Base-by-base conservation (phyloP, 345 rosid species). In the Turnera subulata region DNA sequence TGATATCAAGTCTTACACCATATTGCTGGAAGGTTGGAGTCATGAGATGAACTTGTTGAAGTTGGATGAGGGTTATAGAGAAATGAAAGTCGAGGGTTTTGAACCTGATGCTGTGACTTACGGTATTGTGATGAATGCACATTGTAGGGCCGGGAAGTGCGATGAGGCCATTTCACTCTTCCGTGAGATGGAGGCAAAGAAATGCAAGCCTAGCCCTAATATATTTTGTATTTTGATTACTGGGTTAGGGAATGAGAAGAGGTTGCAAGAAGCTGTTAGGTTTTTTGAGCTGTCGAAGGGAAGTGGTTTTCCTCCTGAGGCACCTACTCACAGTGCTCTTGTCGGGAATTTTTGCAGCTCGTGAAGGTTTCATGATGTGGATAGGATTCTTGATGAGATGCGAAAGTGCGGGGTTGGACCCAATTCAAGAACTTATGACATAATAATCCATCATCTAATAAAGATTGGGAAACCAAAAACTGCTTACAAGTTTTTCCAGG, bases 1-100 rank as follows among this genome's bases (percentile, higher is more conserved):
- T 20, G 91, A 86, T 71, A 62, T 88, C 2, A 86, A 86, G 80
- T 77, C 91, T 1, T 86, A 74, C 25, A 80, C 96, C 6, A 88
- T 88, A 67, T 70, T 88, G 66, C 76, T 88, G 20, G 89, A 88
- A 72, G 93, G 98, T 15, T 91, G 96, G 92, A 88, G 95, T 38
- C 82, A 76, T 58, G 89, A 76, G 65, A 69, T 56, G 68, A 78
- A 84, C 65, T 65, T 84, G 55, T 67, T 70, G 73, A 81, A 80
- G 50, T 58, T 88, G 53, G 74, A 77, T 35, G 95, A 88, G 67
- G 89, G 80, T 47, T 80, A 81, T 16, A 62, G 73, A 54, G 86
- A 86, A 73, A 91, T 88, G 89, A 86, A 68, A 64, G 87, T 66
- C 8, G 84, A 83, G 58, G 96, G 97, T 6, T 84, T 91, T 24